Base-by-base conservation (phyloP, 371 early-diverging fungal species). In the Mucor lusitanicus region DNA sequence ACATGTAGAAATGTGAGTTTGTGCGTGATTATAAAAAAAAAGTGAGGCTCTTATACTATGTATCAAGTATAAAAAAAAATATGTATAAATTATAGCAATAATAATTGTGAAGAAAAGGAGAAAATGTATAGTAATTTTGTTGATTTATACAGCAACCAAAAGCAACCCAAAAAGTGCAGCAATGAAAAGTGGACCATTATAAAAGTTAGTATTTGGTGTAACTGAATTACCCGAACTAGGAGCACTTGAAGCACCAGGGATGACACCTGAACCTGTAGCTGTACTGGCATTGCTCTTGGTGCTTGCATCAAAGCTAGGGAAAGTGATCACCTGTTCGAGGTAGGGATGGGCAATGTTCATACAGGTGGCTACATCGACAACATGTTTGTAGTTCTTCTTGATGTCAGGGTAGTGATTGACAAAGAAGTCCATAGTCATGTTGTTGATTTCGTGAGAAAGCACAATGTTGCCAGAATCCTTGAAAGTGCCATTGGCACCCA, bases 271-370 rank as follows among this genome's bases (percentile, higher is more conserved):
- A 19, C 76, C 78, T 19, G 73, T 81, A 46, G 68, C 65, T 33
- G 77, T 68, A 44, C 54, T 32, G 21, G 70, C 65, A 63, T 72
- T 73, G 35, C 70, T 40, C 19, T 71, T 68, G 1, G 69, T 59
- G 13, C 61, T 67, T 27, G 68, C 72, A 5, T 77, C 78, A 63
- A 77, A 80, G 25, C 54, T 73, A 40, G 82, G 78, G 65, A 74
- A 83, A 19, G 78, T 80, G 32, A 83, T 71, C 15, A 60, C 64
- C 35, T 77, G 44, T 61, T 85, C 85, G 28, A 79, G 39, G 58
- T 85, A 85, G 42, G 85, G 83, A 55, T 83, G 70, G 23, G 81
- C 69, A 68, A 85, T 85, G 64, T 85, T 83, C 74, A 78, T 78
- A 69, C 86, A 85, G 33, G 82, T 83, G 58, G 86, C 84, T 27